Evolutionary conservation across 1,284 basidiomycete species (phyloP), one percentile per base, ranked within the genome.

Genomic region (Leccinum pachyderme): DNA sequence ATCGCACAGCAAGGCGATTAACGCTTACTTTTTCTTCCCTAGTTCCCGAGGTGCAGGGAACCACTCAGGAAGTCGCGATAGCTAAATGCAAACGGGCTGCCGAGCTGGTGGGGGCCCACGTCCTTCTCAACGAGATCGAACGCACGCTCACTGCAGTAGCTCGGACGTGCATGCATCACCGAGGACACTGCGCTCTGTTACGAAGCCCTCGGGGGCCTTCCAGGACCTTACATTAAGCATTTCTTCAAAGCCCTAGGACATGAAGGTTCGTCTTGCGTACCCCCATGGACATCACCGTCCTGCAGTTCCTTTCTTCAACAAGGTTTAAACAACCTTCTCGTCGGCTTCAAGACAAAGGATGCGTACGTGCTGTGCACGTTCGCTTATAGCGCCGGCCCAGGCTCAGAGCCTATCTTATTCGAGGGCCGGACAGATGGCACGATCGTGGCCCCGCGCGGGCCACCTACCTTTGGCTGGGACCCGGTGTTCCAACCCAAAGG

Each of bases 181-280:
- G 96, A 99, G 74, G 97, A 99, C 71, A 98, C 96, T 0, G 94
- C 96, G 0, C 82, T 99, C 5, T 92, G 89, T 65, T 98, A 95
- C 68, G 84, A 88, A 61, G 95, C 95, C 0, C 76, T 98, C 33
- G 83, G 86, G 39, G 95, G 93, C 0, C 82, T 99, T 6, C 96
- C 96, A 2, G 97, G 96, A 0, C 95, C 95, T 0, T 99, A 98
- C 74, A 97, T 99, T 80, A 99, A 99, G 68, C 81, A 93, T 66
- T 98, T 98, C 71, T 74, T 96, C 64, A 78, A 79, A 49, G 80
- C 80, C 22, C 73, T 97, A 4, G 95, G 95, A 1, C 90, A 93
- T 63, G 86, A 91, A 62, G 68, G 68, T 71, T 37, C 37, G 59
- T 50, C 46, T 13, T 22, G 22, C 32, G 45, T 44, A 25, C 25